Percentiles rank a stretch among this genome's conserved stretches.
These are phyloP conservation scores for Conticribra guillardii DNA, from an alignment of 108 stramenopile species.

Conservation along the genomic window DNA sequence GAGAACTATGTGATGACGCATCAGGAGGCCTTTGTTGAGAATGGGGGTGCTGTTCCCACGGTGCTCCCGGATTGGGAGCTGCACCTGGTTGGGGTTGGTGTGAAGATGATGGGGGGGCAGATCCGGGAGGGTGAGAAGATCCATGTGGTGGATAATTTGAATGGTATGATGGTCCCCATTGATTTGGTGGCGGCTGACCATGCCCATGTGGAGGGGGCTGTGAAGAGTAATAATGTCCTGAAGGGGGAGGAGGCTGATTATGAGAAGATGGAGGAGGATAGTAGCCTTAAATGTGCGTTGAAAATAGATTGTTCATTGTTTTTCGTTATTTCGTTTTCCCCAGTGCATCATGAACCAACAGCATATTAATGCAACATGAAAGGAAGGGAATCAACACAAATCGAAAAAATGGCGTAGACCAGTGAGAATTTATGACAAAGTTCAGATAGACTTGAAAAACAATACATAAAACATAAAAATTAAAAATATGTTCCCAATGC, in stretches of 20 bases:
- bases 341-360: no score
- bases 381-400: no score
- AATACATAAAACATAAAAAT: not conserved
- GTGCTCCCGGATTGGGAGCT: slow-evolving; percentile 12
- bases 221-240: slow-evolving; percentile 28
- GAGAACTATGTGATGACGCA: not conserved
- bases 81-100: not conserved
- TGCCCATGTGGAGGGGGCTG: slow-evolving; percentile 32
- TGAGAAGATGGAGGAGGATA: slow-evolving; percentile 6
- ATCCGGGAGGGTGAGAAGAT: not conserved
- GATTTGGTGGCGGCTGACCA: slow-evolving; percentile 13
- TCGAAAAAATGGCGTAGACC: no score
- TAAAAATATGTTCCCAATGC: not conserved
- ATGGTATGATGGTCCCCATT: slow-evolving; percentile 30
- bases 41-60: not conserved
- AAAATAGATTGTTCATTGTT: not conserved
- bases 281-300: not conserved
- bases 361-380: not conserved
- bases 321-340: no score
- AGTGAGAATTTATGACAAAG: no score
- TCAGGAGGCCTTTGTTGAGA: not conserved
- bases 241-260: slow-evolving; percentile 13
- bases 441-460: no score
- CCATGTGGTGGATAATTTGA: slow-evolving; percentile 14
- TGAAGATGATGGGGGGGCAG: not conserved